Evolutionary conservation across 2,329 filamentous ascomycete species (phyloP).

Genomic region (Aschersonia sp.): DNA sequence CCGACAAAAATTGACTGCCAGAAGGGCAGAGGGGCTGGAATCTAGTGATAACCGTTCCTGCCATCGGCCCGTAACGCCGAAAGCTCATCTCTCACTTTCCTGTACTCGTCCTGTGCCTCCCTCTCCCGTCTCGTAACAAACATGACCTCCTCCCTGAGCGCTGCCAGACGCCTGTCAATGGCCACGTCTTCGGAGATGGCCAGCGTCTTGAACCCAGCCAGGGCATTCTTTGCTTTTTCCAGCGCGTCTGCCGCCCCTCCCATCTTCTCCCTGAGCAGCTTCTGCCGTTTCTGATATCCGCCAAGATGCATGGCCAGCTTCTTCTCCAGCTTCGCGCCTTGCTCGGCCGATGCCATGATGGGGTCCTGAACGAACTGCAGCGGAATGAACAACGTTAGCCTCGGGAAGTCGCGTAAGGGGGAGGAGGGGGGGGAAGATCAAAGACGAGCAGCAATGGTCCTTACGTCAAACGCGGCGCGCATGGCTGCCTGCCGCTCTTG

Average conservation of each 20-base stretch:
- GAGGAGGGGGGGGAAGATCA: not conserved
- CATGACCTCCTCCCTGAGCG: conserved; percentile 67
- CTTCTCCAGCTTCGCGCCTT: conserved; percentile 81
- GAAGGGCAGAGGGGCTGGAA: not conserved
- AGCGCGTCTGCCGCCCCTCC: conserved; percentile 59
- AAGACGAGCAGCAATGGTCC: conserved; percentile 11
- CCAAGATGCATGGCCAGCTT: conserved; percentile 78
- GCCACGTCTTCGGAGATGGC: conserved; percentile 69
- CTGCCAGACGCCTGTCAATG: conserved; percentile 55
- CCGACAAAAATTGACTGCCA: too few species aligned
- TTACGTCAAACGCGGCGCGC: conserved; percentile 59
- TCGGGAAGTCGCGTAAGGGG: too few species aligned
- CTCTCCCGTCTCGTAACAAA: conserved; percentile 71
- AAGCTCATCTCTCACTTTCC: conserved; percentile 63
- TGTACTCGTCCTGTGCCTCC: conserved; percentile 80
- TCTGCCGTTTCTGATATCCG: conserved; percentile 78
- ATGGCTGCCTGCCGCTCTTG: conserved; percentile 51
- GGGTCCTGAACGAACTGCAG: conserved; percentile 53
- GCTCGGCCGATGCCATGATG: conserved; percentile 60
- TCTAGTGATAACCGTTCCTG: conserved; percentile 23
- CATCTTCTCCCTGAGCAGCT: conserved; percentile 68
- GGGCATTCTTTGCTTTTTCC: conserved; percentile 54
- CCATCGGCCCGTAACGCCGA: conserved; percentile 33
- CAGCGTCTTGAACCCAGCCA: conserved; percentile 61
- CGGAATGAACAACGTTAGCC: too few species aligned